Conservation (phyloP, 2,329 filamentous ascomycete genomes). For the Trichoderma sp. region DNA sequence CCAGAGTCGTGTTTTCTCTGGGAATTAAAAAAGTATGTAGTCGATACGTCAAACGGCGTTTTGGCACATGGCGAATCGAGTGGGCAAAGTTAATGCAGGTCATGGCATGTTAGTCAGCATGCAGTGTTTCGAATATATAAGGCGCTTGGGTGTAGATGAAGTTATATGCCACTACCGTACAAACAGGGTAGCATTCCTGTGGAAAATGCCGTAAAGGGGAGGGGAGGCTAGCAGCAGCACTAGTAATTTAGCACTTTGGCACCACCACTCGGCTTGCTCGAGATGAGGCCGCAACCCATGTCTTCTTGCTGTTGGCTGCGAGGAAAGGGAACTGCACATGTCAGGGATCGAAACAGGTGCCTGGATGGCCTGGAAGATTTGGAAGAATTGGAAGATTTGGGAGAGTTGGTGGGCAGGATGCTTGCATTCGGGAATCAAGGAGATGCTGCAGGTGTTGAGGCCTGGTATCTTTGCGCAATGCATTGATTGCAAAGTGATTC, state of each 20-base stretch:
- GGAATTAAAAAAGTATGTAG: neutral
- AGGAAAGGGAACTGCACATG: neutral
- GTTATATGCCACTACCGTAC: neutral
- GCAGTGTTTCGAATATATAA: neutral
- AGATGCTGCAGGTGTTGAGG: neutral
- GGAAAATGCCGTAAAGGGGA: neutral
- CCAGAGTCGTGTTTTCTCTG: no score
- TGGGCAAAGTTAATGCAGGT: neutral
- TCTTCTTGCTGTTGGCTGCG: neutral
- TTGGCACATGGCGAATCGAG: neutral
- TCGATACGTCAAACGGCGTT: neutral
- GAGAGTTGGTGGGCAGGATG: neutral
- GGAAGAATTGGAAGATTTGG: neutral
- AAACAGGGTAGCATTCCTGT: neutral
- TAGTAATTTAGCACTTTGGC: neutral
- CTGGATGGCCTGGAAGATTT: neutral
- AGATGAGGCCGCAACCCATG: neutral
- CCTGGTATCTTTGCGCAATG: neutral
- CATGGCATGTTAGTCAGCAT: neutral
- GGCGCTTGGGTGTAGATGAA: neutral
- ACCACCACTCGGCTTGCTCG: neutral
- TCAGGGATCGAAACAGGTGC: neutral
- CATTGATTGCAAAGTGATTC: neutral
- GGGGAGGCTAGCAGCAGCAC: neutral
- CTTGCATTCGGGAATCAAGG: neutral